Evolutionary conservation across 2,329 filamentous ascomycete species (phyloP).

Genomic region (Colletotrichum viniferum): DNA sequence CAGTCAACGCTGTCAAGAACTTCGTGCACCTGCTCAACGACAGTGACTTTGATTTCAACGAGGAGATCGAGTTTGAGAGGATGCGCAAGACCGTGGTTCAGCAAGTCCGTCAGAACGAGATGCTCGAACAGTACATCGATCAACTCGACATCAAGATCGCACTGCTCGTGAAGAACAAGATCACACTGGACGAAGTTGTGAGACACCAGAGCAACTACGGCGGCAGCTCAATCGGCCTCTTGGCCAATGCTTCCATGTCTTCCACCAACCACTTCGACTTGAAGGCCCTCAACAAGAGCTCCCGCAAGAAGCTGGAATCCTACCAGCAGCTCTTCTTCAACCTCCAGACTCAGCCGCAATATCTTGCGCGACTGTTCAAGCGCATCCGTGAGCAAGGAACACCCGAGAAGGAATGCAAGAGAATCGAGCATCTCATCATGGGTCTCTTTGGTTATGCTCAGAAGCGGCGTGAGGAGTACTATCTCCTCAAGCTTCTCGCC

Average conservation of each 20-base stretch:
- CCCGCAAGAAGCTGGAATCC: constrained; percentile 90
- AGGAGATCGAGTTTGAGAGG: constrained; percentile 96
- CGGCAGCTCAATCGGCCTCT: constrained; percentile 81
- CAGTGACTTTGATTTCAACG: constrained; percentile 98
- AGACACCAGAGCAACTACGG: constrained; percentile 97
- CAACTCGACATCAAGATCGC: constrained; percentile 99
- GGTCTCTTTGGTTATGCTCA: constrained; percentile 96
- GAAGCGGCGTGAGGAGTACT: constrained; percentile 96
- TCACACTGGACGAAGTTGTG: constrained; percentile 96
- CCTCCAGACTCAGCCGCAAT: constrained; percentile 94
- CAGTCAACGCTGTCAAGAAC: constrained; percentile 95
- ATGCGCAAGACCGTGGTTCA: constrained; percentile 95
- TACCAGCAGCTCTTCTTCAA: constrained; percentile 99
- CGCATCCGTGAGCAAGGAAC: constrained; percentile 82
- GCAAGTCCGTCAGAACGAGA: constrained; percentile 95
- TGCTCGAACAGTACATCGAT: constrained; percentile 96
- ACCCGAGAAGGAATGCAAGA: constrained; percentile 89
- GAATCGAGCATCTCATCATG: constrained; percentile 94
- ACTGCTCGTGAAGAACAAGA: constrained; percentile 98
- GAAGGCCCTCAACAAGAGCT: constrained; percentile 97
- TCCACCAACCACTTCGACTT: constrained; percentile 94
- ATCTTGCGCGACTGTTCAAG: constrained; percentile 87
- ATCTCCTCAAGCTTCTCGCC: constrained; percentile 85
- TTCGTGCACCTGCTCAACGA: constrained; percentile 98
- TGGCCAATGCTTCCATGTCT: constrained; percentile 87